phyloP scores from a whole-genome alignment of 1,284 basidiomycete genomes.

The Cutaneotrichosporon dermatis region DNA sequence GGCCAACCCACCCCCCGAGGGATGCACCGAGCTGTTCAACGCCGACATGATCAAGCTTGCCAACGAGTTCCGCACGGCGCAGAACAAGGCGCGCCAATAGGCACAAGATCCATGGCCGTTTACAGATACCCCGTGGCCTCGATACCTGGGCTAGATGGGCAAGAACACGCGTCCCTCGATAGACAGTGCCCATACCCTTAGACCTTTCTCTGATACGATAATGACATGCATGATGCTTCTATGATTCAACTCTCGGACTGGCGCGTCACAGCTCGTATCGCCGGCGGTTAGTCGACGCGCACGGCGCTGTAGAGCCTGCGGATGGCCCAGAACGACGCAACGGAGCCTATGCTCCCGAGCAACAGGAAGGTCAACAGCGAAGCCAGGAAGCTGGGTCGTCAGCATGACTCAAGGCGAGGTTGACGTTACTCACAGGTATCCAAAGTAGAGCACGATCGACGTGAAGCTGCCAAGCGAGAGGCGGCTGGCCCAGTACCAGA shows the following conservation, averaged over 20 bases:
- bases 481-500: constrained; percentile 75
- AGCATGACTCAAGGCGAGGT: not conserved
- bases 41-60: constrained; percentile 30
- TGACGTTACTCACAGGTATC: constrained; percentile 61
- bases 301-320: constrained; percentile 69
- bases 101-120: not conserved
- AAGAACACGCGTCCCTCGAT: not conserved
- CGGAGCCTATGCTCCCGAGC: constrained; percentile 79
- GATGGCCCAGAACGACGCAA: constrained; percentile 82
- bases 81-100: constrained; percentile 3
- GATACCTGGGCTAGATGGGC: not conserved
- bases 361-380: constrained; percentile 80
- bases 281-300: constrained; percentile 46
- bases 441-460: constrained; percentile 81
- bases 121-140: not conserved
- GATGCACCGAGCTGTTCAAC: constrained; percentile 24
- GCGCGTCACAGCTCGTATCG: no score
- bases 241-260: not conserved
- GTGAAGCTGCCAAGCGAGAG: constrained; percentile 78
- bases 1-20: constrained; percentile 24
- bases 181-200: no score
- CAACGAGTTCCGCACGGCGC: constrained; percentile 21
- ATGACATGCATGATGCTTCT: constrained; percentile 11
- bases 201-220: not conserved
- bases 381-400: constrained; percentile 57